Conservation (phyloP, 2,329 filamentous ascomycete species). For the Aplosporella prunicola region DNA sequence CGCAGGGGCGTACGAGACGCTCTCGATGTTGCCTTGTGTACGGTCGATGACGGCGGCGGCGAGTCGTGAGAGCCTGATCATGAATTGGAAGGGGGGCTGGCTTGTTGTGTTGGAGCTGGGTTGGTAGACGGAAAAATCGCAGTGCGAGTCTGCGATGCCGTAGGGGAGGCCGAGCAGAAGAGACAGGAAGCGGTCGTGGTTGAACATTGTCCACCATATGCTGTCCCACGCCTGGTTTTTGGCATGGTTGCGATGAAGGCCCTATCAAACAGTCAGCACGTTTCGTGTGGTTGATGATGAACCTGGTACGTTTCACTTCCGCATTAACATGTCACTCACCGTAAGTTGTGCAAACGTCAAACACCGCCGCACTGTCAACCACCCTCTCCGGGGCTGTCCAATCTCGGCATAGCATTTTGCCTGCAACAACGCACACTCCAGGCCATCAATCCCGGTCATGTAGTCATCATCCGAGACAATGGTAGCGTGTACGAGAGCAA, state of each 20-base stretch:
- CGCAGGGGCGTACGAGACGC: constrained; percentile 29
- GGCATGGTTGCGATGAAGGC: constrained; percentile 29
- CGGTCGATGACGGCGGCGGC: constrained; percentile 36
- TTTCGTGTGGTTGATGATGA: neutral
- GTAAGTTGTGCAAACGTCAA: constrained; percentile 45
- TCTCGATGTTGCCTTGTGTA: constrained; percentile 28
- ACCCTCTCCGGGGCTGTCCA: constrained; percentile 46
- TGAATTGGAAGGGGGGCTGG: constrained; percentile 16
- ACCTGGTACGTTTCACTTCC: too few species aligned
- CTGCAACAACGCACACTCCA: constrained; percentile 44
- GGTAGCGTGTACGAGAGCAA: constrained; percentile 38
- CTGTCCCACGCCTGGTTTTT: constrained; percentile 25
- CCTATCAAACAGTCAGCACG: constrained; percentile 16
- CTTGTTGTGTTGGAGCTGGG: neutral
- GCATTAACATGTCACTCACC: constrained; percentile 33
- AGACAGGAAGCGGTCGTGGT: constrained; percentile 42
- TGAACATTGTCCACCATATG: constrained; percentile 32
- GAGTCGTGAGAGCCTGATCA: constrained; percentile 29
- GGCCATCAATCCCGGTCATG: constrained; percentile 41
- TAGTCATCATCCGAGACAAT: constrained; percentile 43
- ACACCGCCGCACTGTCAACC: constrained; percentile 43
- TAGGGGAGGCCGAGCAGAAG: constrained; percentile 47
- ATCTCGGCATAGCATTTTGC: constrained; percentile 46
- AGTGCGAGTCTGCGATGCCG: constrained; percentile 31
- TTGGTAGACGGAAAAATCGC: constrained; percentile 18